A percentile compares a stretch with the other conserved stretches of the same genome.
phyloP scores from a whole-genome alignment of 2,329 filamentous ascomycete genomes.

The Claviceps pazoutovae region DNA sequence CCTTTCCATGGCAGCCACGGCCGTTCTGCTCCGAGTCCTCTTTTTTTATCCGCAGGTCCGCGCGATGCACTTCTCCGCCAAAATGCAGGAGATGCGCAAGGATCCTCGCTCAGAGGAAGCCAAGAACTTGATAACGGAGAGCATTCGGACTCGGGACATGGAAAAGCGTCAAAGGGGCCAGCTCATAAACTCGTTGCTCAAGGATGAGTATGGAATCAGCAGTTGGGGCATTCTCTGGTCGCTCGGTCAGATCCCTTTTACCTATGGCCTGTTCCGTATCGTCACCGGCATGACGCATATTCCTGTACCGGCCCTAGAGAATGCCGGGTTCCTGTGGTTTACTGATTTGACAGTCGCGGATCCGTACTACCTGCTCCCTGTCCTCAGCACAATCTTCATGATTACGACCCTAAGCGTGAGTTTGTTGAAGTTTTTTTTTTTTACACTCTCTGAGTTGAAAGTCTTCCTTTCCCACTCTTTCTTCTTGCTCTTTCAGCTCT shows the following conservation, averaged over 20 bases:
- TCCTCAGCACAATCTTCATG: conserved; percentile 41
- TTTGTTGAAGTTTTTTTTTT: neutral
- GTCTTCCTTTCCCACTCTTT: neutral
- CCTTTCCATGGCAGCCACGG: conserved; percentile 53
- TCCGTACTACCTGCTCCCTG: conserved; percentile 63
- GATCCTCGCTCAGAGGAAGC: conserved; percentile 38
- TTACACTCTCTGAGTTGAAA: neutral
- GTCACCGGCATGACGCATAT: conserved; percentile 59
- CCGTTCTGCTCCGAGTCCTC: conserved; percentile 47
- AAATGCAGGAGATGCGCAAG: conserved; percentile 41
- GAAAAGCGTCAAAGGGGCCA: conserved; percentile 23
- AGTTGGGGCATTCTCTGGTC: conserved; percentile 23
- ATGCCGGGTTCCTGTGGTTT: conserved; percentile 65
- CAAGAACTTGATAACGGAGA: conserved; percentile 36
- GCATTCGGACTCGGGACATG: conserved; percentile 28
- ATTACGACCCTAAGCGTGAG: conserved; percentile 40
- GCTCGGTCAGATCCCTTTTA: conserved; percentile 46
- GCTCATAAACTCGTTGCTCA: conserved; percentile 22
- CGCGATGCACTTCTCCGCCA: conserved; percentile 30
- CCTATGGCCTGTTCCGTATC: conserved; percentile 68
- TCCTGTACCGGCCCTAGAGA: conserved; percentile 66
- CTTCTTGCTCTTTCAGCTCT: neutral
- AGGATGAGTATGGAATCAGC: conserved; percentile 22
- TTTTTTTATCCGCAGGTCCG: conserved; percentile 48
- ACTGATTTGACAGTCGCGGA: conserved; percentile 61